Evolutionary conservation across 108 stramenopile genomes (phyloP).

Genomic region (Skeletonema tropicum): DNA sequence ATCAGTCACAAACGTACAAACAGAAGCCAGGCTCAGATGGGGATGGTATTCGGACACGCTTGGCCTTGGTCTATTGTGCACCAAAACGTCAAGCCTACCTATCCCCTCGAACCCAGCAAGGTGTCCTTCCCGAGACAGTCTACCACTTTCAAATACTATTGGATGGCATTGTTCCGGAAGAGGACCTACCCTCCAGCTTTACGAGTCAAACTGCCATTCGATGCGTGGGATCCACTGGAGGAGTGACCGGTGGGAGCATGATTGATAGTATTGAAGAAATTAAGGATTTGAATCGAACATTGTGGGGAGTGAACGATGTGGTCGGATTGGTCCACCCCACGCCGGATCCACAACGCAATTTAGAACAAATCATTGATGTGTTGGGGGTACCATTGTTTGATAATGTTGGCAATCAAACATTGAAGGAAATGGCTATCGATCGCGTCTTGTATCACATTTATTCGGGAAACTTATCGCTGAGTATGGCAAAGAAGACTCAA

Average conservation of each 20-base stretch:
- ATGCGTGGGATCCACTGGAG: conserved; percentile 42
- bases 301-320: conserved; percentile 37
- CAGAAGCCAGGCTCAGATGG: not conserved
- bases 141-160: conserved; percentile 49
- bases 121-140: conserved; percentile 40
- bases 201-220: conserved; percentile 35
- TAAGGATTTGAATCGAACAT: conserved; percentile 28
- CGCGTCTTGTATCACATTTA: conserved; percentile 39
- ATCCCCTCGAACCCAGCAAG: conserved; percentile 34
- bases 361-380: conserved; percentile 34
- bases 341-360: conserved; percentile 14
- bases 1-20: not conserved
- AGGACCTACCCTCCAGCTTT: conserved; percentile 40
- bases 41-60: conserved; percentile 23
- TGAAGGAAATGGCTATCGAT: conserved; percentile 35
- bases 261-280: conserved; percentile 35
- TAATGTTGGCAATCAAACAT: conserved; percentile 28
- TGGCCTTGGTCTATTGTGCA: conserved; percentile 42
- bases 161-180: conserved; percentile 36
- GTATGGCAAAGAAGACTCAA: conserved; percentile 28
- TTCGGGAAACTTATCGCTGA: conserved; percentile 31
- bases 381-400: conserved; percentile 39
- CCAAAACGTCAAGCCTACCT: conserved; percentile 42
- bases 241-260: conserved; percentile 36
- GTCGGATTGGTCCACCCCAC: conserved; percentile 20